phyloP scores from a whole-genome alignment of 2,329 filamentous ascomycete species.

The Pseudopithomyces maydicus region DNA sequence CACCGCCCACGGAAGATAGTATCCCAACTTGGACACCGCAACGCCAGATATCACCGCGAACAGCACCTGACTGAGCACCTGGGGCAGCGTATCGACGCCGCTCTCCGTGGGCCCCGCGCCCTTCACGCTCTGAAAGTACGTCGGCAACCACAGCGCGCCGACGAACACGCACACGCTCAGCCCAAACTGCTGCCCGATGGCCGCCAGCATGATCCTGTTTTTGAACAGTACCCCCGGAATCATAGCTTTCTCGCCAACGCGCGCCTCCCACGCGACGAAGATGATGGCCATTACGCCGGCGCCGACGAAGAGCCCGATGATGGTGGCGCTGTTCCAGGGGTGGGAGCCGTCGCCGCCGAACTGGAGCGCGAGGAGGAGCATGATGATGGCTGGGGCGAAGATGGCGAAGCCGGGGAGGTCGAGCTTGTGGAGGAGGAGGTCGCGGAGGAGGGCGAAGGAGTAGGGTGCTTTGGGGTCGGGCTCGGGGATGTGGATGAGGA shows the following conservation, averaged over 20 bases:
- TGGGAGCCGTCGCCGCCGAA: slow-evolving; percentile 37
- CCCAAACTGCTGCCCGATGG: slow-evolving; percentile 10
- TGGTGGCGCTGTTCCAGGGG: slow-evolving; percentile 33
- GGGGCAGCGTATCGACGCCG: slow-evolving; percentile 47
- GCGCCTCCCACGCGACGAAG: slow-evolving; percentile 41
- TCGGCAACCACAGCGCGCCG: slow-evolving; percentile 28
- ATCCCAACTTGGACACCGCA: slow-evolving; percentile 26
- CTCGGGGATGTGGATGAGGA: slow-evolving; percentile 32
- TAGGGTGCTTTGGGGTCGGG: slow-evolving; percentile 6
- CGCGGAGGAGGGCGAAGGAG: slow-evolving; percentile 8
- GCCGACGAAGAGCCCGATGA: slow-evolving; percentile 43
- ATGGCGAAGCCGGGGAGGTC: slow-evolving; percentile 22
- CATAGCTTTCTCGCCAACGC: slow-evolving; percentile 39
- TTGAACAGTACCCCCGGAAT: slow-evolving; percentile 25
- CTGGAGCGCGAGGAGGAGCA: slow-evolving; percentile 20
- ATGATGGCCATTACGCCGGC: slow-evolving; percentile 31
- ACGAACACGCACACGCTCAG: slow-evolving; percentile 17
- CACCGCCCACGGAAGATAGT: slow-evolving; percentile 38
- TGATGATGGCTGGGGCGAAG: slow-evolving; percentile 13
- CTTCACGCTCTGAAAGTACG: slow-evolving; percentile 51
- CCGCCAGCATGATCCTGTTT: slow-evolving; percentile 32
- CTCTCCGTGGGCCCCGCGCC: slow-evolving; percentile 43
- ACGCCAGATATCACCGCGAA: slow-evolving; percentile 24
- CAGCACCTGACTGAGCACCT: slow-evolving; percentile 33
- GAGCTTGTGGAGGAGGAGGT: slow-evolving; percentile 14